phyloP scores from a whole-genome alignment of 1,139 yeast genomes.

The Geotrichum klebahnii region DNA sequence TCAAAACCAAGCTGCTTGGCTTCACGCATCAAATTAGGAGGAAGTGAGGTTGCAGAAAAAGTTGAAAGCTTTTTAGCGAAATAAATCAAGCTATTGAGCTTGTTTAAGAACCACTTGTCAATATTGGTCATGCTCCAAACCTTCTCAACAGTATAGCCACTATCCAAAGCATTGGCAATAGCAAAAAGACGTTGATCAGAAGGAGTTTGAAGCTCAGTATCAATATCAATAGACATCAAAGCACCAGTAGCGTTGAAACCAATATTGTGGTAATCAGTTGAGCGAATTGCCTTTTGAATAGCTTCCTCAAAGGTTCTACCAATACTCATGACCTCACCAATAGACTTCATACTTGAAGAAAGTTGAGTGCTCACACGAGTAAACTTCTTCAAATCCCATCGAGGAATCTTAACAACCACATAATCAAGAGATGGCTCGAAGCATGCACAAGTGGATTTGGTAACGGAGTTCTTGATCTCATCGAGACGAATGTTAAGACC shows the following conservation, averaged over 20 bases:
- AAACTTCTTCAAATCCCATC: slow-evolving; percentile 96
- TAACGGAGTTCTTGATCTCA: slow-evolving; percentile 91
- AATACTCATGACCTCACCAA: slow-evolving; percentile 98
- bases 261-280: slow-evolving; percentile 89
- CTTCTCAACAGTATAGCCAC: slow-evolving; percentile 81
- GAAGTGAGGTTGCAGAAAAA: slow-evolving; percentile 57
- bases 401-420: slow-evolving; percentile 93
- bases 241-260: slow-evolving; percentile 91
- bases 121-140: slow-evolving; percentile 89
- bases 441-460: slow-evolving; percentile 91
- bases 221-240: slow-evolving; percentile 83
- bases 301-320: slow-evolving; percentile 98
- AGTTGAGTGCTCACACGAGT: slow-evolving; percentile 89
- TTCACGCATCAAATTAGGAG: slow-evolving; percentile 59
- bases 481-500: slow-evolving; percentile 89
- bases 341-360: slow-evolving; percentile 97
- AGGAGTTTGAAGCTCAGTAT: slow-evolving; percentile 86
- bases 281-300: slow-evolving; percentile 94
- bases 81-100: slow-evolving; percentile 67
- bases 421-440: slow-evolving; percentile 97
- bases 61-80: slow-evolving; percentile 63
- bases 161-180: slow-evolving; percentile 83
- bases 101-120: slow-evolving; percentile 93
- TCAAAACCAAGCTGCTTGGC: slow-evolving; percentile 96
- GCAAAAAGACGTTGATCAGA: slow-evolving; percentile 96